phyloP scores from a whole-genome alignment of 441 rosid genomes.

The Metrosideros polymorpha region DNA sequence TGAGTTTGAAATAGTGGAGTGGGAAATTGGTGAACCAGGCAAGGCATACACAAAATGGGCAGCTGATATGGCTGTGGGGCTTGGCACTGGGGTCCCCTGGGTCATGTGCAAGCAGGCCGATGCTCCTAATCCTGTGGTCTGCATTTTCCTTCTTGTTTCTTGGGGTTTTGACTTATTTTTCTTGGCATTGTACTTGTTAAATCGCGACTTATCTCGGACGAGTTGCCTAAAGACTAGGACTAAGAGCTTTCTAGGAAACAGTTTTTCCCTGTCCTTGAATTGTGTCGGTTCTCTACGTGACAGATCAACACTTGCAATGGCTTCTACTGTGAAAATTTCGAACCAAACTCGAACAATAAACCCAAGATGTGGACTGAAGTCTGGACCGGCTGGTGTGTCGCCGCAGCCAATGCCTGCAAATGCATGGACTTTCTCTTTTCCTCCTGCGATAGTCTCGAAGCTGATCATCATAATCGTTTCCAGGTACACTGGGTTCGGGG shows the following conservation, averaged over 20 bases:
- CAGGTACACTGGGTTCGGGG: slow-evolving; percentile 5
- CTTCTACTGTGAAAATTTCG: slow-evolving; percentile 52
- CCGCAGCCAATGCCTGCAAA: not conserved
- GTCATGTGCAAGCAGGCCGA: slow-evolving; percentile 65
- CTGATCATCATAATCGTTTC: not conserved
- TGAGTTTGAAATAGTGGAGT: slow-evolving; percentile 43
- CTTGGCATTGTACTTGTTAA: not conserved
- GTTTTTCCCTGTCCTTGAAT: not conserved
- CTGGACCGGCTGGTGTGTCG: slow-evolving; percentile 58
- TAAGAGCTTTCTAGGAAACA: not conserved
- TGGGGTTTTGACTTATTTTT: not conserved
- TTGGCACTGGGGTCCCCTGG: slow-evolving; percentile 54
- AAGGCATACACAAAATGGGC: slow-evolving; percentile 43
- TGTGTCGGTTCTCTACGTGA: not conserved
- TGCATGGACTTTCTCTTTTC: not conserved
- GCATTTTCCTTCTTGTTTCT: not conserved
- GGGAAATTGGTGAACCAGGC: slow-evolving; percentile 37
- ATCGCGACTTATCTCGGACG: not conserved
- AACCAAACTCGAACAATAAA: slow-evolving; percentile 29
- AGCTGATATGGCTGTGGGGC: slow-evolving; percentile 47
- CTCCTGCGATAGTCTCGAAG: not conserved
- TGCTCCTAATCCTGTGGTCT: slow-evolving; percentile 52
- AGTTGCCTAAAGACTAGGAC: not conserved
- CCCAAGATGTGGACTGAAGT: slow-evolving; percentile 68
- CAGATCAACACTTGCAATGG: slow-evolving; percentile 67